phyloP scores from a whole-genome alignment of 768 basidiomycete species.

The Tephrocybe sp. region DNA sequence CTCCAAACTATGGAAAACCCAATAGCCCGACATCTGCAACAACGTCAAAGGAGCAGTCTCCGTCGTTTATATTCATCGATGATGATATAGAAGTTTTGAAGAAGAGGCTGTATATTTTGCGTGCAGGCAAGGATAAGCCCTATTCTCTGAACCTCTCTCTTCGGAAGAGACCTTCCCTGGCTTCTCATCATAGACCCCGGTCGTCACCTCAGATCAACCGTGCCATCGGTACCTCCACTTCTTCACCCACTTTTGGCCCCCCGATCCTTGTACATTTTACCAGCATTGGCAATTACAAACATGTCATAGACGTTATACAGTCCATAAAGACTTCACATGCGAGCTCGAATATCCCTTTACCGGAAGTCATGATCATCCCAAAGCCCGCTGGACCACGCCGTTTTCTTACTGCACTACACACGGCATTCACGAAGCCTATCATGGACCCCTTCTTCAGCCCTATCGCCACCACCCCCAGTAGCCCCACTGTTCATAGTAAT shows the following conservation, averaged over 20 bases:
- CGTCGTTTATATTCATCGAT: constrained; percentile 89
- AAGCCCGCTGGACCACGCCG: constrained; percentile 96
- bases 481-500: constrained; percentile 56
- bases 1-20: constrained; percentile 6
- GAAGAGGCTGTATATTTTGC: constrained; percentile 68
- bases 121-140: constrained; percentile 57
- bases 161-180: constrained; percentile 69
- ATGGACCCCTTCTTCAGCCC: constrained; percentile 92
- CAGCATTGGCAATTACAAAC: constrained; percentile 84
- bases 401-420: constrained; percentile 89
- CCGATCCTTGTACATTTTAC: constrained; percentile 88
- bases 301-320: constrained; percentile 83
- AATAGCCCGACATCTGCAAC: constrained; percentile 6
- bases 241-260: constrained; percentile 28
- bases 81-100: constrained; percentile 85
- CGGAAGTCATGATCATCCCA: constrained; percentile 95
- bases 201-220: constrained; percentile 82
- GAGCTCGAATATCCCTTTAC: constrained; percentile 46
- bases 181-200: constrained; percentile 67
- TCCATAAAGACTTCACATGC: constrained; percentile 53
- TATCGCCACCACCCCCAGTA: constrained; percentile 90
- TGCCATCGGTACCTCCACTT: constrained; percentile 37
- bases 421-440: constrained; percentile 80
- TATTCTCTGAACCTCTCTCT: constrained; percentile 37
- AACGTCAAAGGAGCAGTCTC: constrained; percentile 17